phyloP scores from a whole-genome alignment of 805 yeast species.

The Nakazawaea populi region DNA sequence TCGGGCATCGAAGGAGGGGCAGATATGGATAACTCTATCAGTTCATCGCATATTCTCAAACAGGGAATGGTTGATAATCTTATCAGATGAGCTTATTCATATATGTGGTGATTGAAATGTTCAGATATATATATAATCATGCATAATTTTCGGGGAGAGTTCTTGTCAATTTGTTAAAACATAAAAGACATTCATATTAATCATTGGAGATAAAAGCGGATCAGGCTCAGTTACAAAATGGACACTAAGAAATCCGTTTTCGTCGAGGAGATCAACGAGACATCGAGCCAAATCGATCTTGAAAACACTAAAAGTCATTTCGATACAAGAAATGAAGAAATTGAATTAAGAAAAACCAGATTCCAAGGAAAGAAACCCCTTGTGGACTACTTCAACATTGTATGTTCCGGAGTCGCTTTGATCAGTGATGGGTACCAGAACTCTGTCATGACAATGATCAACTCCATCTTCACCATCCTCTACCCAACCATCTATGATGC shows the following conservation, averaged over 20 bases:
- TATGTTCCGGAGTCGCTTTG: constrained; percentile 70
- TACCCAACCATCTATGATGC: constrained; percentile 39
- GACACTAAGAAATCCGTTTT: neutral
- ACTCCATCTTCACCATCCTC: constrained; percentile 44
- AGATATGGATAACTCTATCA: no score
- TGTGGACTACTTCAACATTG: constrained; percentile 30
- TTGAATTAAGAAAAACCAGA: neutral
- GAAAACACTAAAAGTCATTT: neutral
- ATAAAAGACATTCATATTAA: no score
- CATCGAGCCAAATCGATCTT: neutral
- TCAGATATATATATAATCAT: no score
- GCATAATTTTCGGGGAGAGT: no score
- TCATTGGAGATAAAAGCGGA: no score
- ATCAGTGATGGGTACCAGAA: constrained; percentile 77
- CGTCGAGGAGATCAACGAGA: neutral
- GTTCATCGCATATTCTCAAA: neutral
- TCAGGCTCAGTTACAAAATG: neutral
- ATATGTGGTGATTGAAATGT: no score
- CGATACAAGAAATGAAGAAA: neutral
- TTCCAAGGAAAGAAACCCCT: neutral
- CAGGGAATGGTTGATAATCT: neutral
- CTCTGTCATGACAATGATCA: constrained; percentile 66
- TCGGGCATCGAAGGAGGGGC: no score
- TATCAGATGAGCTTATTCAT: neutral
- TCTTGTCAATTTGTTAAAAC: no score